Evolutionary conservation across 2,329 filamentous ascomycete species (phyloP), one percentile per base, ranked within the genome.

Genomic region (Mollisiaceae sp.): DNA sequence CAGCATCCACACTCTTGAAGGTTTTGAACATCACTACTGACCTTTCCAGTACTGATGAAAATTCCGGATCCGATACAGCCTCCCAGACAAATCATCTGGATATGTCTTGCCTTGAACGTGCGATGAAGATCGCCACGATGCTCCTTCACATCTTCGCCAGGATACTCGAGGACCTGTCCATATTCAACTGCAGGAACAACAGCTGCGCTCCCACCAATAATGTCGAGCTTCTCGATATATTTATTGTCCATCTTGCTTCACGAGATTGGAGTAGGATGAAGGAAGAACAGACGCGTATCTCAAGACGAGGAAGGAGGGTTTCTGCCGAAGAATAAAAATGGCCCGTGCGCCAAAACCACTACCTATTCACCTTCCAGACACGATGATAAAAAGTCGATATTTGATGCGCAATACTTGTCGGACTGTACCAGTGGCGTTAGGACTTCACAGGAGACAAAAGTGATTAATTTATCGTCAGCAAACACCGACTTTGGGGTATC

Each of bases 31-130:
- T 6, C 18, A 12, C 35, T 8, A 39, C 32, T 18, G 8, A 39
- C 55, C 55, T 57, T 57, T 57, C 55, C 55, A 15, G 55, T 57
- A 57, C 55, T 57, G 24, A 57, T 57, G 55, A 57, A 57, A 24
- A 57, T 57, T 14, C 55, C 55, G 39, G 55, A 57, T 2, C 55
- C 55, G 39, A 57, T 57, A n/a, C 55, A 57, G 2, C 55, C 55
- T 38, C 55, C 55, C 14, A 57, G 20, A 39, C 55, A 57, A n/a
- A 57, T 57, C 55, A 57, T 57, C 35, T 57, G 55, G 24, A 57
- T 57, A 38, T 57, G 55, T 36, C 55, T 36, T 1, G 55, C 55
- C 20, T 57, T 57, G 55, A 57, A 57, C 6, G 55, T 57, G n/a
- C 55, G 55, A 24, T 57, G 32, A 15, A 57, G 14, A 39, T 57